These are phyloP conservation scores for Phylloporus gajari DNA, from an alignment of 1,284 basidiomycete genomes.

Conservation along the genomic window DNA sequence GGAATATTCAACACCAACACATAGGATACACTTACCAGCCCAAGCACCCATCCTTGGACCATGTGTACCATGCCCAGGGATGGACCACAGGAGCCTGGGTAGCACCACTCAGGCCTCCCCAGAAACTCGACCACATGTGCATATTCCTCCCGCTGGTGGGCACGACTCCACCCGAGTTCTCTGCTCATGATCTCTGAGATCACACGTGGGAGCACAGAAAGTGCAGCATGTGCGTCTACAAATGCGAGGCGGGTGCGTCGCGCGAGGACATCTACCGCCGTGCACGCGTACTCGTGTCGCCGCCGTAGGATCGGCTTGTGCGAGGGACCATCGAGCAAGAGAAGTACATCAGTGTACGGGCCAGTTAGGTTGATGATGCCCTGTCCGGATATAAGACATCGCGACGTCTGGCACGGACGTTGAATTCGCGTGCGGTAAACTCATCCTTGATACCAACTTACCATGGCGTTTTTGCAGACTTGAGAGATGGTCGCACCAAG, in stretches of 20 bases:
- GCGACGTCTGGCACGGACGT: conserved; percentile 72
- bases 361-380: conserved; percentile 98
- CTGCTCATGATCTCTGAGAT: conserved; percentile 93
- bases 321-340: conserved; percentile 86
- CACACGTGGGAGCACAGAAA: too few species aligned
- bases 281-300: conserved; percentile 91
- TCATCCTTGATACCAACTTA: conserved; percentile 82
- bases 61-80: conserved; percentile 14
- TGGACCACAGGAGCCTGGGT: background rate
- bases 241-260: too few species aligned
- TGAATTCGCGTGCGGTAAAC: conserved; percentile 85
- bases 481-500: conserved; percentile 88
- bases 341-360: conserved; percentile 90
- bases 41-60: conserved; percentile 43
- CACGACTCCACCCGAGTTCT: conserved; percentile 82
- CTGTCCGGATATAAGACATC: conserved; percentile 46
- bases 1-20: conserved; percentile 14
- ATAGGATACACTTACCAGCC: conserved; percentile 23
- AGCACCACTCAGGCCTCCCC: conserved; percentile 62
- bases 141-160: conserved; percentile 70
- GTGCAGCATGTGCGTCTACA: too few species aligned
- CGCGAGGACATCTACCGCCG: too few species aligned
- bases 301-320: conserved; percentile 92
- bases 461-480: conserved; percentile 78
- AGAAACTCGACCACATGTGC: conserved; percentile 72